These are phyloP conservation scores for Fagopyrum tataricum DNA, from an alignment of 148 eudicot genomes.

Conservation along the genomic window DNA sequence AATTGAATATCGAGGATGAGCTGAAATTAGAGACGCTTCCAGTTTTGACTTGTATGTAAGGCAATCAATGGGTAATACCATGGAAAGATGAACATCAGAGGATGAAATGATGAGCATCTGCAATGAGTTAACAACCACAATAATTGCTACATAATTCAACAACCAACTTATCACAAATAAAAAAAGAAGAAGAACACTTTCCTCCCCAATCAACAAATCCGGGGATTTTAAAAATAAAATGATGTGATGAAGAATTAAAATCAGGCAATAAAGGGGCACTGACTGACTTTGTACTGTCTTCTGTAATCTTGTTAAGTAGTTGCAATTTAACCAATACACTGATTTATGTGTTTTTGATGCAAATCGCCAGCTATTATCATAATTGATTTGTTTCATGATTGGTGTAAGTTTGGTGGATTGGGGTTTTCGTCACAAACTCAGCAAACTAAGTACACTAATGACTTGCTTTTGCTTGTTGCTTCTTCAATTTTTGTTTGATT, in stretches of 20 bases:
- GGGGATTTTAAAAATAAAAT: not conserved
- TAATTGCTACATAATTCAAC: not conserved
- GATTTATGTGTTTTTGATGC: no score
- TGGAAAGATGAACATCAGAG: conserved; percentile 8
- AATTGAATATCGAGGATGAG: not conserved
- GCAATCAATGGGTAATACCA: not conserved
- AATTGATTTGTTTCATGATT: no score
- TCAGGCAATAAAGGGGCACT: conserved; percentile 14
- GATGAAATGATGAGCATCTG: not conserved
- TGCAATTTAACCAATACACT: no score
- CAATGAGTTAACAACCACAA: not conserved
- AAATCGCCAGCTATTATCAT: no score
- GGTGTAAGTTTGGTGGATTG: no score
- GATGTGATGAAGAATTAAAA: no score
- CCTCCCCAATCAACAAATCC: not conserved
- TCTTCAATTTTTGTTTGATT: no score
- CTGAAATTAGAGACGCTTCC: not conserved
- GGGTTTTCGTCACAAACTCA: no score
- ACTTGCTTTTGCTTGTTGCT: no score
- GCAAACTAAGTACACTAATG: no score
- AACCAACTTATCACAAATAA: not conserved
- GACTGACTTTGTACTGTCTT: conserved; percentile 13
- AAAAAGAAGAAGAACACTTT: not conserved
- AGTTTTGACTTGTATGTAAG: conserved; percentile 26
- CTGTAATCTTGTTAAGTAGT: no score